phyloP scores from a whole-genome alignment of 148 eudicot species.

The Salicornia ramosissima region DNA sequence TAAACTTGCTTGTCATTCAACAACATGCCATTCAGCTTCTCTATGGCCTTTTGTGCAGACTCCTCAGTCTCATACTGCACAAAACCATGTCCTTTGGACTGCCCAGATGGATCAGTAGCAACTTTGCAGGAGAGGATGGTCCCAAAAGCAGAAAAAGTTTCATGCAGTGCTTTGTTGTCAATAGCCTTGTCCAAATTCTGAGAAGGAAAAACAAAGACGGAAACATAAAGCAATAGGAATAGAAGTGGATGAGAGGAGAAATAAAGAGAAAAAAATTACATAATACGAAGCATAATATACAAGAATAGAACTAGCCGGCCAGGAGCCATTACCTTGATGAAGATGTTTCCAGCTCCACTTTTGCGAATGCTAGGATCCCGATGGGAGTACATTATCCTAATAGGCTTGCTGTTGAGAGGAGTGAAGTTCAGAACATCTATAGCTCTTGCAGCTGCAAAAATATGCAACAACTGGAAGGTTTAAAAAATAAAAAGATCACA shows the following conservation, averaged over 20 bases:
- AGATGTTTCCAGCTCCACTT: conserved; percentile 79
- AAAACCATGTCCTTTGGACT: conserved; percentile 90
- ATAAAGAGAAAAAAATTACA: background rate
- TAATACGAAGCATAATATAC: background rate
- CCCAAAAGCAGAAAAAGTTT: conserved; percentile 75
- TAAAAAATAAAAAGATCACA: too few relatives aligned
- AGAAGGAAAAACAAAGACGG: conserved; percentile 3
- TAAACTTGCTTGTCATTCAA: conserved; percentile 86
- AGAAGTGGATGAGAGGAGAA: background rate
- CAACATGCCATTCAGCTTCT: conserved; percentile 76
- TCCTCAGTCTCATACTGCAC: conserved; percentile 86
- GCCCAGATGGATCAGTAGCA: conserved; percentile 71
- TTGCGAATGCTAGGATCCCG: conserved; percentile 71
- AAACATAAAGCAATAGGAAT: background rate
- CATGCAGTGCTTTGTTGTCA: conserved; percentile 79
- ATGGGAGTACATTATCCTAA: conserved; percentile 79
- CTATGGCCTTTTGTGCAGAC: conserved; percentile 75
- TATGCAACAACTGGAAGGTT: background rate
- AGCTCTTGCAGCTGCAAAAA: conserved; percentile 65
- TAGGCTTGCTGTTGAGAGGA: conserved; percentile 64
- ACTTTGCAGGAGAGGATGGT: conserved; percentile 84
- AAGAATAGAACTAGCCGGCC: background rate
- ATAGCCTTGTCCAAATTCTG: conserved; percentile 92
- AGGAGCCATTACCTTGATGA: conserved; percentile 57
- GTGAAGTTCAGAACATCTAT: conserved; percentile 66